phyloP scores from a whole-genome alignment of 1,139 yeast genomes.

The Diutina catenulata region DNA sequence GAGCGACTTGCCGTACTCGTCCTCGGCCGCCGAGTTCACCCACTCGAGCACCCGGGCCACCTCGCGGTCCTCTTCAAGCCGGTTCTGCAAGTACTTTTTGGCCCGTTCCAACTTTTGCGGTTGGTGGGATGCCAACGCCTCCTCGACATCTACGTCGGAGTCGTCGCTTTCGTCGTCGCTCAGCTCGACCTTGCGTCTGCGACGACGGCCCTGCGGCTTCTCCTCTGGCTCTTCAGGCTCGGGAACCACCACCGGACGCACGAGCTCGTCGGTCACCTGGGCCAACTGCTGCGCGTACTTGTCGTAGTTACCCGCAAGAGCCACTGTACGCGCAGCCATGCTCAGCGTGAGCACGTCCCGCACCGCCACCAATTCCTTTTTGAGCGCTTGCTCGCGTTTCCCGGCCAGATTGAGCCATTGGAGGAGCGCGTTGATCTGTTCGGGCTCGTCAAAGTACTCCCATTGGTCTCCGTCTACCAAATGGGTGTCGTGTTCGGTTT shows the following conservation, averaged over 20 bases:
- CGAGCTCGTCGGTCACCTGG: slow-evolving; percentile 23
- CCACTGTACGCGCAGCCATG: slow-evolving; percentile 48
- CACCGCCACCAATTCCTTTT: slow-evolving; percentile 47
- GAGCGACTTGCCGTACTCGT: slow-evolving; percentile 37
- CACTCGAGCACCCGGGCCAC: slow-evolving; percentile 40
- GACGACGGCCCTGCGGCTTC: slow-evolving; percentile 8
- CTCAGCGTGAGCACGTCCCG: slow-evolving; percentile 45
- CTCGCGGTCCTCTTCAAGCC: slow-evolving; percentile 26
- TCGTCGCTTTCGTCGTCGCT: not conserved
- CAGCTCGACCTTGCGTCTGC: not conserved
- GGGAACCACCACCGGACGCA: too few relatives aligned
- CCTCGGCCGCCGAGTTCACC: slow-evolving; percentile 50
- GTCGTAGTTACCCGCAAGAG: slow-evolving; percentile 22
- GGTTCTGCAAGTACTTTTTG: slow-evolving; percentile 16
- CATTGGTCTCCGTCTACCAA: slow-evolving; percentile 43
- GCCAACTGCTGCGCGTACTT: slow-evolving; percentile 29
- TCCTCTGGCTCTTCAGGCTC: too few relatives aligned
- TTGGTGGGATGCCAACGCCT: slow-evolving; percentile 9
- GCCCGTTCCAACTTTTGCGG: slow-evolving; percentile 19
- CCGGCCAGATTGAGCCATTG: slow-evolving; percentile 73
- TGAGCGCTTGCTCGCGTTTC: slow-evolving; percentile 53
- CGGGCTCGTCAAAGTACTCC: slow-evolving; percentile 58
- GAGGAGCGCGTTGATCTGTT: slow-evolving; percentile 45
- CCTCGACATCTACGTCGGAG: not conserved
- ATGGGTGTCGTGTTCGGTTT: slow-evolving; percentile 32